These are phyloP conservation scores for Lactarius tabidus DNA, from an alignment of 768 basidiomycete genomes.

Conservation along the genomic window DNA sequence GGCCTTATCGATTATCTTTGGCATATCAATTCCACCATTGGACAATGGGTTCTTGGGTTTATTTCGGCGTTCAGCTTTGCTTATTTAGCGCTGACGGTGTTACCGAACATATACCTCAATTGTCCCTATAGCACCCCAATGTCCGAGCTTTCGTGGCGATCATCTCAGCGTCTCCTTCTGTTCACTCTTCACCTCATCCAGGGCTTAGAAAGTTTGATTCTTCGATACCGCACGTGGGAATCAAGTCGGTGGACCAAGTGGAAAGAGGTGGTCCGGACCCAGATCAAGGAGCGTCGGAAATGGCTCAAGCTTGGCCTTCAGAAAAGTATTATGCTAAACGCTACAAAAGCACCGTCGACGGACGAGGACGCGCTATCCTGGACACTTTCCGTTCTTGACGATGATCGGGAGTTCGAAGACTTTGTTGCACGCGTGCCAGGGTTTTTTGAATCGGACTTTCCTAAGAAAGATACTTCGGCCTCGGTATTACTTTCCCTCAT, in stretches of 20 bases:
- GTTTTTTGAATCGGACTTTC: background rate
- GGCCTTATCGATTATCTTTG: background rate
- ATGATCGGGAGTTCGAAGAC: background rate
- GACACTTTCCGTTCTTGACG: background rate
- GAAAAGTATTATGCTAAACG: background rate
- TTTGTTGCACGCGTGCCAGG: background rate
- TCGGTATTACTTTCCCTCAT: background rate
- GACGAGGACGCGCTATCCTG: background rate
- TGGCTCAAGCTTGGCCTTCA: too few species aligned
- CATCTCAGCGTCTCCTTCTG: too few species aligned
- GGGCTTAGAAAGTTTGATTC: too few species aligned
- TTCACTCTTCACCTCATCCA: too few species aligned
- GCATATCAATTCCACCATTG: background rate
- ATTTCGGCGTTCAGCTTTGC: too few species aligned
- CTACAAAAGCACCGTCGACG: background rate
- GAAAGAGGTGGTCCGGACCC: too few species aligned
- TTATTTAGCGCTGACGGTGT: background rate
- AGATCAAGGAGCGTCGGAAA: too few species aligned
- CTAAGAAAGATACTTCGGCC: background rate
- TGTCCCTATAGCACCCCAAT: slow-evolving; percentile 3
- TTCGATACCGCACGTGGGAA: too few species aligned
- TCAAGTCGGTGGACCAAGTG: too few species aligned
- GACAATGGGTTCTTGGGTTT: too few species aligned
- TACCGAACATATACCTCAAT: background rate
- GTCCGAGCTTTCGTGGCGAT: too few species aligned